Conservation (phyloP, 2,329 filamentous ascomycete species). For the Diaporthe aspalathi region DNA sequence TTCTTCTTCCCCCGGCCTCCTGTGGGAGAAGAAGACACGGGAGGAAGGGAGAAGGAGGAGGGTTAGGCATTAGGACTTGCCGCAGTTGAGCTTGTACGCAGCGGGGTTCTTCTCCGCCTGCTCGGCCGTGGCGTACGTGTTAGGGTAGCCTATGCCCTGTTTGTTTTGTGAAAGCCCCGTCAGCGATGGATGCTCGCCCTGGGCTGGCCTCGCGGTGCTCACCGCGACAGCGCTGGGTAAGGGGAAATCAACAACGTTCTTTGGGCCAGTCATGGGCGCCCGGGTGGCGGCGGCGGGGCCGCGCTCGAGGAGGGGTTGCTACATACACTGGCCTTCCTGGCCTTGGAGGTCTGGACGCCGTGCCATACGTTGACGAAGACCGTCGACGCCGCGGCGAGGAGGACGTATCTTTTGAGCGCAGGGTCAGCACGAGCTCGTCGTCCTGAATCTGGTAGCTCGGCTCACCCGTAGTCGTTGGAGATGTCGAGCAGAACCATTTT, state of each 20-base stretch:
- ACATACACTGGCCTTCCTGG: constrained; percentile 60
- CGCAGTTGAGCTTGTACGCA: constrained; percentile 72
- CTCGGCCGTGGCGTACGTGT: constrained; percentile 66
- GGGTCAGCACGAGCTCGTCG: background rate
- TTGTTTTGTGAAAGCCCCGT: background rate
- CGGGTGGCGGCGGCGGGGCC: background rate
- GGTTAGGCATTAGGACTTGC: too few species aligned
- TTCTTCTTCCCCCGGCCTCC: too few species aligned
- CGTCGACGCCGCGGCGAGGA: constrained; percentile 66
- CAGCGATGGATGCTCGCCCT: background rate
- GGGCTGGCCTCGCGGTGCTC: background rate
- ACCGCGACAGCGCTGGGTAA: background rate
- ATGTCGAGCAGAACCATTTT: constrained; percentile 59
- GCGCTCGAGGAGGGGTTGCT: background rate
- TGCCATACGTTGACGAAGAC: constrained; percentile 70
- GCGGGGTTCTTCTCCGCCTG: constrained; percentile 64
- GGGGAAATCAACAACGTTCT: too few species aligned
- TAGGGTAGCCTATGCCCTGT: constrained; percentile 67
- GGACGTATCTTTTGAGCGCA: constrained; percentile 65
- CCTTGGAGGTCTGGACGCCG: constrained; percentile 55
- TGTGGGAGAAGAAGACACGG: too few species aligned
- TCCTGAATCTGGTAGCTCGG: background rate
- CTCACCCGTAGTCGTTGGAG: constrained; percentile 64
- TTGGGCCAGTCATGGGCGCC: too few species aligned
- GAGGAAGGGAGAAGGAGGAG: background rate